Conservation (phyloP, 768 basidiomycete species). For the Pisolithus orientalis region DNA sequence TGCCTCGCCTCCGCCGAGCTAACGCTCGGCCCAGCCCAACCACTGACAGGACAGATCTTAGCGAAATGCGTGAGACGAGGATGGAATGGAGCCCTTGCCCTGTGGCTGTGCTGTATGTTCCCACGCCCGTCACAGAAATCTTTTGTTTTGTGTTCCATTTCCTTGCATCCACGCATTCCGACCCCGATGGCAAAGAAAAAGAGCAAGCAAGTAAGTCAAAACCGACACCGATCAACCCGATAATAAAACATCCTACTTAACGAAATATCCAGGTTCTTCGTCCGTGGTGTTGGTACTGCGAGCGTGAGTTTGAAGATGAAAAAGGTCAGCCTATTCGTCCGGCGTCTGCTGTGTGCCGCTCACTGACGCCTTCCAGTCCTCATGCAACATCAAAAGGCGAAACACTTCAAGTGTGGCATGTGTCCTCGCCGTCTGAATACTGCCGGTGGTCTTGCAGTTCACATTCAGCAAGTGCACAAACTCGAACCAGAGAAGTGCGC, state of each 20-base stretch:
- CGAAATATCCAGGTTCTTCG: slow-evolving; percentile 54
- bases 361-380: slow-evolving; percentile 53
- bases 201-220: slow-evolving; percentile 38
- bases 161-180: too few species aligned
- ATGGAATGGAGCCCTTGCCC: too few species aligned
- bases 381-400: slow-evolving; percentile 99
- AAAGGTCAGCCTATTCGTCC: slow-evolving; percentile 53
- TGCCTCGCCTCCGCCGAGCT: too few species aligned
- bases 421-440: slow-evolving; percentile 95
- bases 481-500: slow-evolving; percentile 80
- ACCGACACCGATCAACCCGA: neutral
- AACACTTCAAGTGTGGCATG: slow-evolving; percentile 97
- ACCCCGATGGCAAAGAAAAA: slow-evolving; percentile 47
- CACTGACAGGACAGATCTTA: too few species aligned
- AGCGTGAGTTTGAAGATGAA: slow-evolving; percentile 98
- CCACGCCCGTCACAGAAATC: too few species aligned
- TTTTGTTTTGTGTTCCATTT: too few species aligned
- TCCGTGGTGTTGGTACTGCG: slow-evolving; percentile 99
- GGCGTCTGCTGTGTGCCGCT: neutral
- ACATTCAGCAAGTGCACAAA: slow-evolving; percentile 98
- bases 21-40: too few species aligned
- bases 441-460: slow-evolving; percentile 94
- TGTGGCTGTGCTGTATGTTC: too few species aligned
- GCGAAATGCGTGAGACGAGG: too few species aligned
- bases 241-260: slow-evolving; percentile 1